Evolutionary conservation across 2,329 filamentous ascomycete species (phyloP).

Genomic region (Thielaviopsis ethacetica): DNA sequence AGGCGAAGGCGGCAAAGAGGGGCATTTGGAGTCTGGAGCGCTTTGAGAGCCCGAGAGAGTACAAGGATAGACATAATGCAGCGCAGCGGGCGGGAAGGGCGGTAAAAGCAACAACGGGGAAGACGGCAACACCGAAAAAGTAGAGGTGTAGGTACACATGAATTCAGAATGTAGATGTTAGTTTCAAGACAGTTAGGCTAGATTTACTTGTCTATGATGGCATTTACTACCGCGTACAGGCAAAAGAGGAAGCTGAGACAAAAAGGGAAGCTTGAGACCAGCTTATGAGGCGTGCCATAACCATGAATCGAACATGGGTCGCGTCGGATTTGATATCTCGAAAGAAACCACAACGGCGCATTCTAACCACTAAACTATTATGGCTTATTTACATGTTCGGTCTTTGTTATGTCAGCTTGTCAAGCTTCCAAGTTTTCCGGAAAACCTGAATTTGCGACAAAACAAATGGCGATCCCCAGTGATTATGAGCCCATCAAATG

Average conservation of each 20-base stretch:
- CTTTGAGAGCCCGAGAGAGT: slow-evolving; percentile 75
- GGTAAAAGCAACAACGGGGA: neutral
- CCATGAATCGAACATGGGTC: slow-evolving; percentile 12
- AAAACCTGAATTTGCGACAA: too few relatives aligned
- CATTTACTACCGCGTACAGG: too few relatives aligned
- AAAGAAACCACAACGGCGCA: slow-evolving; percentile 8
- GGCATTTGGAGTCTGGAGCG: slow-evolving; percentile 62
- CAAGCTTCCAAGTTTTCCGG: neutral
- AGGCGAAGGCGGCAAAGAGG: slow-evolving; percentile 45
- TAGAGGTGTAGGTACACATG: neutral
- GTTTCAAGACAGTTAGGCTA: too few relatives aligned
- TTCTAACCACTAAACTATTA: slow-evolving; percentile 11
- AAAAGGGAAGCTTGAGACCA: too few relatives aligned
- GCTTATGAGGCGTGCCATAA: slow-evolving; percentile 2
- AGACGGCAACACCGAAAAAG: neutral
- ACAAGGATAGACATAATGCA: slow-evolving; percentile 40
- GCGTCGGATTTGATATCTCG: slow-evolving; percentile 3
- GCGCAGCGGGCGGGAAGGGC: neutral
- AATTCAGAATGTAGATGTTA: too few relatives aligned
- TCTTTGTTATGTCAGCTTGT: neutral
- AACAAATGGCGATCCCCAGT: too few relatives aligned
- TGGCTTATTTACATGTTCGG: neutral
- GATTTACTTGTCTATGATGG: too few relatives aligned
- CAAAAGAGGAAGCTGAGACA: too few relatives aligned
- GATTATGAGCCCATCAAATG: too few relatives aligned